phyloP scores from a whole-genome alignment of 345 rosid genomes.

The Stellera chamaejasme region DNA sequence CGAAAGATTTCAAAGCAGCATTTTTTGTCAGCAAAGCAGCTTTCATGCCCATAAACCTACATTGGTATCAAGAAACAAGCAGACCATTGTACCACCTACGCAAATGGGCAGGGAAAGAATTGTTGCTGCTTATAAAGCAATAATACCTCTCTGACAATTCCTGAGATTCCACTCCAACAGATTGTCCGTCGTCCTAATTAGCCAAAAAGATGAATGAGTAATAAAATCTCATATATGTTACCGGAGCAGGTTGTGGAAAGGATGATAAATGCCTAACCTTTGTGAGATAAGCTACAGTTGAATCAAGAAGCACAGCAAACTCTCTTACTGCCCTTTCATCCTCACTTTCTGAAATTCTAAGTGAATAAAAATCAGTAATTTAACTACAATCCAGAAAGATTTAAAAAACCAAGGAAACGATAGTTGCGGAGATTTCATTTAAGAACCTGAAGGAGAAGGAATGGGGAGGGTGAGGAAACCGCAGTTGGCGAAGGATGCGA shows the following conservation, averaged over 20 bases:
- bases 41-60: constrained; percentile 84
- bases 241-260: too few relatives aligned
- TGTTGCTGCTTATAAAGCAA: too few relatives aligned
- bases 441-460: constrained; percentile 67
- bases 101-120: neutral
- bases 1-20: constrained; percentile 39
- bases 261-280: constrained; percentile 28
- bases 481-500: constrained; percentile 53
- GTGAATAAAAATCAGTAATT: constrained; percentile 21
- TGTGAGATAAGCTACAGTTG: constrained; percentile 32
- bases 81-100: neutral
- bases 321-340: constrained; percentile 75
- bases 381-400: too few relatives aligned
- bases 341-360: constrained; percentile 65
- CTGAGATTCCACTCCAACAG: constrained; percentile 15
- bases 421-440: neutral
- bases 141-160: constrained; percentile 51
- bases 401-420: too few relatives aligned
- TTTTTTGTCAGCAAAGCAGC: constrained; percentile 54
- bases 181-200: constrained; percentile 29
- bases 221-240: neutral
- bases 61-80: constrained; percentile 5
- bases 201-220: constrained; percentile 10
- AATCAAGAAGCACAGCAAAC: constrained; percentile 58
- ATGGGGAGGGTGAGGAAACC: constrained; percentile 79